Conservation (phyloP, 805 yeast genomes). For the Saturnispora hagleri region DNA sequence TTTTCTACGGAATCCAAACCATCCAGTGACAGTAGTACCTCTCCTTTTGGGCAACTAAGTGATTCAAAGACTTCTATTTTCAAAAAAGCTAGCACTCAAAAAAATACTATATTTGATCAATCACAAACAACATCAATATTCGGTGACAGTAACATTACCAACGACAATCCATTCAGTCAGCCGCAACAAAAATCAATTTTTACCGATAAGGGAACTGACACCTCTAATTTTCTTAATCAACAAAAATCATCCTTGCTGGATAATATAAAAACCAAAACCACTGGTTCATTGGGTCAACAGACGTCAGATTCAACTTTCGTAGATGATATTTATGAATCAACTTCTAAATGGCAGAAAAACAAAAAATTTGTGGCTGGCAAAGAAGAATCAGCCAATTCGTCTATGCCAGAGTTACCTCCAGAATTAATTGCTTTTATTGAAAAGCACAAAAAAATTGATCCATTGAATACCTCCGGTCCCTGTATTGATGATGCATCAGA, state of each 20-base stretch:
- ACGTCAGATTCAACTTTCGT: too few relatives aligned
- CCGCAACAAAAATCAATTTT: background rate
- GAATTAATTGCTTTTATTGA: too few relatives aligned
- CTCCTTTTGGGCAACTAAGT: slow-evolving; percentile 1
- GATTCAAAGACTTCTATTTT: background rate
- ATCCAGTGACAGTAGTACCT: background rate
- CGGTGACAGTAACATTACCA: background rate
- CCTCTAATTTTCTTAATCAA: background rate
- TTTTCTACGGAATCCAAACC: background rate
- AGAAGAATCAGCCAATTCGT: background rate
- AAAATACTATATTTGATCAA: background rate
- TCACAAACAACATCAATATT: background rate
- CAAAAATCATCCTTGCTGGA: background rate
- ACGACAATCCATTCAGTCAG: background rate
- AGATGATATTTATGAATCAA: too few relatives aligned
- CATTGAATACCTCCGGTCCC: too few relatives aligned
- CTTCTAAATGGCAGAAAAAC: too few relatives aligned
- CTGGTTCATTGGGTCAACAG: background rate
- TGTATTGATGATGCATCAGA: too few relatives aligned
- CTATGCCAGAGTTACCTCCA: too few relatives aligned
- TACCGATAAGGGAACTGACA: background rate
- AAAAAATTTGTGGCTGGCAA: background rate
- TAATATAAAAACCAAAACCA: background rate
- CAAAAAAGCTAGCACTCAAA: background rate
- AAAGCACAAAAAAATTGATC: too few relatives aligned